phyloP scores from a whole-genome alignment of 1,284 basidiomycete species.

The Malassezia pachydermatis region DNA sequence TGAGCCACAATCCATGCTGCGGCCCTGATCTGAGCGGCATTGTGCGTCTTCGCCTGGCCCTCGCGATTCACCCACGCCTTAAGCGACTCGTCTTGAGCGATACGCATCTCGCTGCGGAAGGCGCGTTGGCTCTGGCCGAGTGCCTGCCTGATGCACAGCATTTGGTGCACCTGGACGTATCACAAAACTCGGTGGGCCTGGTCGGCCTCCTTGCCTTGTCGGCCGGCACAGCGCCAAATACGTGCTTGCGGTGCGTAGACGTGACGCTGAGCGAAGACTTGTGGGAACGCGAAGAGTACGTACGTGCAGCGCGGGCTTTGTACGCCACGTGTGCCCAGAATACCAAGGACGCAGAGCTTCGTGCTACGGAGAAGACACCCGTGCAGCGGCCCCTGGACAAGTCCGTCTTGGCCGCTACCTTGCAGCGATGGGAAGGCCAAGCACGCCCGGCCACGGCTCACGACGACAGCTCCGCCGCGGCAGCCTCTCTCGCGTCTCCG shows the following conservation, averaged over 20 bases:
- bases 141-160: slow-evolving; percentile 82
- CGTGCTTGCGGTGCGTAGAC: slow-evolving; percentile 79
- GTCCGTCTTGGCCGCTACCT: slow-evolving; percentile 31
- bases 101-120: slow-evolving; percentile 68
- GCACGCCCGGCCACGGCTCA: too few relatives aligned
- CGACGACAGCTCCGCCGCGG: too few relatives aligned
- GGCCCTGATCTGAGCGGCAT: slow-evolving; percentile 78
- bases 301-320: neutral
- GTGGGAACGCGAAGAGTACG: slow-evolving; percentile 22
- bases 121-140: slow-evolving; percentile 88
- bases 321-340: neutral
- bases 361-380: slow-evolving; percentile 21
- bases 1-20: slow-evolving; percentile 84
- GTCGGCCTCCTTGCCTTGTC: slow-evolving; percentile 58
- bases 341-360: neutral
- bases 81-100: slow-evolving; percentile 83
- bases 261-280: slow-evolving; percentile 61
- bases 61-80: slow-evolving; percentile 81
- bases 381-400: slow-evolving; percentile 40
- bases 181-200: slow-evolving; percentile 51
- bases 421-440: too few relatives aligned
- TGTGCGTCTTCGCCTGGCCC: slow-evolving; percentile 60
- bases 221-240: slow-evolving; percentile 75
- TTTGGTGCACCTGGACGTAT: slow-evolving; percentile 64
- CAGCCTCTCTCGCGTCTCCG: neutral